Base-by-base conservation (phyloP, 2,329 filamentous ascomycete species). In the Sodiomyces alkalinus region DNA sequence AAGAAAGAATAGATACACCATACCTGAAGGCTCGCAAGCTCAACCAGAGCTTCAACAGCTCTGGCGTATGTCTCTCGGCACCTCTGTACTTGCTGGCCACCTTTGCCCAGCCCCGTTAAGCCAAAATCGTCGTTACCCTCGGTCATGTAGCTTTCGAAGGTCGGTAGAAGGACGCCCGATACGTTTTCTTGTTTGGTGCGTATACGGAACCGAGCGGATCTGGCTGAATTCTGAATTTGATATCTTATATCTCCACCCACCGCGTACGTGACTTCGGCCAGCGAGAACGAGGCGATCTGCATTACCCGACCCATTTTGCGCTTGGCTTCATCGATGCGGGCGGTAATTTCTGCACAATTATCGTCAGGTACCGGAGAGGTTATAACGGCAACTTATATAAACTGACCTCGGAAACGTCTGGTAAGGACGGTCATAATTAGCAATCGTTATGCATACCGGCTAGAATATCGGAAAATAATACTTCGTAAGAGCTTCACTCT, bases 261-360 rank as follows among this genome's bases (percentile, higher is more conserved):
- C 16, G 90, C 90, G 47, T 98, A 98, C 27, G 85, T 92, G 32
- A 98, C 90, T 60, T 96, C 90, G 34, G 90, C 90, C 12, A 98
- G 69, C 23, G 87, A 96, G 59, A 98, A 96, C 25, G 90, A 86
- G 22, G 90, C 90, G 47, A 98, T 92, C 55, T 96, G 87, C 90
- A 98, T 98, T 20, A 98, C 90, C 19, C 87, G 74, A 33, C 90
- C 90, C 87, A 98, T 98, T 64, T 98, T 98, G 44, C 86, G 80
- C 59, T 98, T 98, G 22, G 90, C 90, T 55, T 98, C 90, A 60
- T 98, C 87, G 56, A 98, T 98, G 48, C 90, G 80, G 52, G 76
- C 74, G 27, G 90, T 94, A 47, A 98, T 98, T 47, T 98, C 90
- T 82, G 51, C n/a, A n/a, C n/a, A n/a, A n/a, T n/a, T 40, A 21